phyloP scores from a whole-genome alignment of 176 grass and related monocot species.

The Paspalum vaginatum region DNA sequence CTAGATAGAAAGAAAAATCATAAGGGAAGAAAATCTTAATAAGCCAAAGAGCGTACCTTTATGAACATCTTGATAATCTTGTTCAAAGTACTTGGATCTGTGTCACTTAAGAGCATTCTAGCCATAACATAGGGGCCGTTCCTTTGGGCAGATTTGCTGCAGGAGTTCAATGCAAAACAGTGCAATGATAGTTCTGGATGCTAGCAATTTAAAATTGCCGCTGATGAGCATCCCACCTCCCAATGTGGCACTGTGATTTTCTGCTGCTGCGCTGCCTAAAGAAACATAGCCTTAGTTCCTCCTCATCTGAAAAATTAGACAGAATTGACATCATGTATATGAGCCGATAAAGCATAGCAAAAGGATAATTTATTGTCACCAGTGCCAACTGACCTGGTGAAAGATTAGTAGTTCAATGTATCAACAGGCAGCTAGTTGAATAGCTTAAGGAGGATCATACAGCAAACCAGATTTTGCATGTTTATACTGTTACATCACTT shows the following conservation, averaged over 20 bases:
- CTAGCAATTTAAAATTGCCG: too few relatives aligned
- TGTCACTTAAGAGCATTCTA: background rate
- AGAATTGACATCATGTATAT: background rate
- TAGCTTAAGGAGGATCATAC: background rate
- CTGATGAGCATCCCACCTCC: too few relatives aligned
- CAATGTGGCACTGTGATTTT: too few relatives aligned
- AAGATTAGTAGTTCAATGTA: background rate
- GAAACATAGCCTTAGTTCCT: background rate
- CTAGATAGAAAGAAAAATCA: too few relatives aligned
- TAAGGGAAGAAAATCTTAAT: background rate
- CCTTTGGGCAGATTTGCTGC: too few relatives aligned
- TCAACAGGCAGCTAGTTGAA: background rate
- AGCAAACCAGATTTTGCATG: background rate
- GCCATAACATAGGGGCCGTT: background rate
- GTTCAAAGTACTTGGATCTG: background rate
- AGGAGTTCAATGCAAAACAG: too few relatives aligned
- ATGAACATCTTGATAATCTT: background rate
- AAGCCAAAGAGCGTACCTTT: conserved; percentile 3
- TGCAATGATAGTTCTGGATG: too few relatives aligned
- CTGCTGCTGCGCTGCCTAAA: too few relatives aligned
- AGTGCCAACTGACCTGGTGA: conserved; percentile 27
- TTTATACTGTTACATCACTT: conserved; percentile 14
- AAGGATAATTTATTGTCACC: background rate
- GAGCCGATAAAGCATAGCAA: background rate
- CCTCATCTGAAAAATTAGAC: conserved; percentile 14